Evolutionary conservation across 2,329 filamentous ascomycete genomes (phyloP).

Genomic region (Diaporthe eres): DNA sequence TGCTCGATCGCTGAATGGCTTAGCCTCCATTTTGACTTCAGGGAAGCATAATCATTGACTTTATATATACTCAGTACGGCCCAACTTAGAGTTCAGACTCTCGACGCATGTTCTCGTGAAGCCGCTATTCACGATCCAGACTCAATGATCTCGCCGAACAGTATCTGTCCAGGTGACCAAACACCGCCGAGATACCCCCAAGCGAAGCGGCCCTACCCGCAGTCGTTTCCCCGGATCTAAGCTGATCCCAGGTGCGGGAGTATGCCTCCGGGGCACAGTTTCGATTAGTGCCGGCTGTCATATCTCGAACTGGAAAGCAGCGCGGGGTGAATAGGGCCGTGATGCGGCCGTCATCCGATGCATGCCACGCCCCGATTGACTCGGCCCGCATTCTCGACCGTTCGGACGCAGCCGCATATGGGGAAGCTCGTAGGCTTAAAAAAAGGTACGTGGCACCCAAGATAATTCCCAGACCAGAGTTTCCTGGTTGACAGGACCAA

Average conservation of each 20-base stretch:
- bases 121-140: conserved; percentile 9
- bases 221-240: conserved; percentile 2
- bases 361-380: conserved; percentile 11
- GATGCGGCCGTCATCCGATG: conserved; percentile 24
- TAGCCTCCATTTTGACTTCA: not conserved
- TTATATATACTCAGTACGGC: not conserved
- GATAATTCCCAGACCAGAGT: not conserved
- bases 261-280: conserved; percentile 17
- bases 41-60: not conserved
- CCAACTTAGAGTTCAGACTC: not conserved
- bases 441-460: not conserved
- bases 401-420: conserved; percentile 10
- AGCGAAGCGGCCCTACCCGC: conserved; percentile 26
- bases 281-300: conserved; percentile 27
- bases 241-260: conserved; percentile 14
- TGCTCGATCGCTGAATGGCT: no score
- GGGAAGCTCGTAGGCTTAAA: not conserved
- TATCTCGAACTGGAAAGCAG: conserved; percentile 27
- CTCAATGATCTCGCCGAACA: not conserved
- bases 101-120: not conserved
- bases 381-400: conserved; percentile 22
- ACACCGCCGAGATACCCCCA: conserved; percentile 25
- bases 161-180: conserved; percentile 2
- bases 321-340: conserved; percentile 30
- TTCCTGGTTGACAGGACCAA: conserved; percentile 8